These are phyloP conservation scores for Carex sylvatica DNA, from an alignment of 202 grass and related monocot genomes.

Conservation along the genomic window DNA sequence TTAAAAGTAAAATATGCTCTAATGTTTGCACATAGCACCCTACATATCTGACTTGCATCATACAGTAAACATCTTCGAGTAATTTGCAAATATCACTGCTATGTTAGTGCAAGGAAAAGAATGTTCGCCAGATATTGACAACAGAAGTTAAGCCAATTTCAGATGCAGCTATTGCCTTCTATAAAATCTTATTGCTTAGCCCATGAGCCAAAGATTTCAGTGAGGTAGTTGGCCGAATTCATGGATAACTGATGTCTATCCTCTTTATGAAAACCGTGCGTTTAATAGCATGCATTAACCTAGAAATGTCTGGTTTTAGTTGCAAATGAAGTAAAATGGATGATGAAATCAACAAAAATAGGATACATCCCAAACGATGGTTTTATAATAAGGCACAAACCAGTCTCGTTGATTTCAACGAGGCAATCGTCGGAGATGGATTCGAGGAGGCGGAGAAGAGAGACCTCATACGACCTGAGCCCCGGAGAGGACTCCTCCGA, in stretches of 20 bases:
- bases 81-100: not conserved
- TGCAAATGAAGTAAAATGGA: not conserved
- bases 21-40: not conserved
- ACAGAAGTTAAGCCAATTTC: not conserved
- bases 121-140: not conserved
- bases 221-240: not conserved
- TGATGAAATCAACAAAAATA: not conserved
- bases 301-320: not conserved
- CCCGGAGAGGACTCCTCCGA: conserved; percentile 61
- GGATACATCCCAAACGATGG: not conserved
- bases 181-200: not conserved
- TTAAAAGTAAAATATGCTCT: not conserved
- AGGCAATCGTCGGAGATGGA: conserved; percentile 70
- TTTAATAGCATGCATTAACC: not conserved
- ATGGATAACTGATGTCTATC: not conserved
- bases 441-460: conserved; percentile 78
- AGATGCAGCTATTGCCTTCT: not conserved
- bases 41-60: not conserved
- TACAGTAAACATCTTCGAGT: not conserved
- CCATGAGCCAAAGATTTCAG: not conserved
- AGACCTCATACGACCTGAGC: conserved; percentile 70
- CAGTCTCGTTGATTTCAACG: conserved; percentile 78
- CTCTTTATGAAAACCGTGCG: not conserved
- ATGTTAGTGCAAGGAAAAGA: not conserved
- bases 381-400: conserved; percentile 18